Evolutionary conservation across 139 green algal genomes (phyloP).

Genomic region (Chlorella sorokiniana): DNA sequence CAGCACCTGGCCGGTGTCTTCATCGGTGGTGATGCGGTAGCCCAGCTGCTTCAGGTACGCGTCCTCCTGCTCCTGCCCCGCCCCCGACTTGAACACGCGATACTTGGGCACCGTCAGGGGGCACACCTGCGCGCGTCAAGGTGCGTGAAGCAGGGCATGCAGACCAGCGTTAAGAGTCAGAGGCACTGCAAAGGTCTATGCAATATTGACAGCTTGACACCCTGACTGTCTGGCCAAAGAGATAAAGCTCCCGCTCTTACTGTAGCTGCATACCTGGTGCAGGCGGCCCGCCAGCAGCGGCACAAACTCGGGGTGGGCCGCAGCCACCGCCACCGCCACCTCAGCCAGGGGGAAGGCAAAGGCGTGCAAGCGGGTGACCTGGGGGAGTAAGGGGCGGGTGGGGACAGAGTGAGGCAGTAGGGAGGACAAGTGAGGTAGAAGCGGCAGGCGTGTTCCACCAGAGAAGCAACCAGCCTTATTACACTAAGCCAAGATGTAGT

Average conservation of each 20-base stretch:
- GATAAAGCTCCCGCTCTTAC: no score
- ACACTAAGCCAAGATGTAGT: no score
- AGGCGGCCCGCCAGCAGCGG: constrained; percentile 53
- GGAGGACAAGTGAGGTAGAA: not conserved
- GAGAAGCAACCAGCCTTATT: not conserved
- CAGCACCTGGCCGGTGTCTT: constrained; percentile 24
- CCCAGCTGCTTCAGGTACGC: constrained; percentile 45
- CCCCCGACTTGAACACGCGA: constrained; percentile 32
- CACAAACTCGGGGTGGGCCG: constrained; percentile 57
- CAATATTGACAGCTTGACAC: no score
- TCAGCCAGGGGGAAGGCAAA: constrained; percentile 72
- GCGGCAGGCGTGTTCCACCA: not conserved
- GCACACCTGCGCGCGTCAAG: constrained; percentile 41
- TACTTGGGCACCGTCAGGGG: constrained; percentile 57
- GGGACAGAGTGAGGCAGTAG: not conserved
- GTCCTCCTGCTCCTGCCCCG: constrained; percentile 7
- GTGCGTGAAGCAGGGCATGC: not conserved
- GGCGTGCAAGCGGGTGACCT: constrained; percentile 59
- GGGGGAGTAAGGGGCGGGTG: not conserved
- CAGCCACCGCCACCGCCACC: constrained; percentile 64
- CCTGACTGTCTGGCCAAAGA: not conserved
- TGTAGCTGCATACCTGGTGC: constrained; percentile 41
- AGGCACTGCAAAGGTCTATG: no score
- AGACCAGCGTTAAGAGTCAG: no score
- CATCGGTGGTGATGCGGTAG: constrained; percentile 49